Conservation (phyloP, 768 basidiomycete species). For the Calocybe indica region DNA sequence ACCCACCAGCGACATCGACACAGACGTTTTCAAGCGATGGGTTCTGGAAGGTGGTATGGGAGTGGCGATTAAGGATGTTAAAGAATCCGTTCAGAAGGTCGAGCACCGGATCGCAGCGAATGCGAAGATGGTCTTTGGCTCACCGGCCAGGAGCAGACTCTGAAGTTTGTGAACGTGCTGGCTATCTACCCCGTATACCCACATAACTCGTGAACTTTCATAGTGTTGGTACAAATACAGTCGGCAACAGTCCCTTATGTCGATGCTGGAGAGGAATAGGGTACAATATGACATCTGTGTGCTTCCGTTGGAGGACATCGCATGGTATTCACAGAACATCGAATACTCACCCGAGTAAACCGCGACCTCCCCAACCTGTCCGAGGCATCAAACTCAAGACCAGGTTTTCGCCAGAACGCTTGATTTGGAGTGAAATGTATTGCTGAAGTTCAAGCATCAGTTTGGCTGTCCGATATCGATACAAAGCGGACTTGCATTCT, state of each 20-base stretch:
- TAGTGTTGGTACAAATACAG: too few relatives aligned
- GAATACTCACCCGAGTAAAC: constrained; percentile 66
- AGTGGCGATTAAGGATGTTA: constrained; percentile 30
- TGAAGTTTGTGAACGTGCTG: constrained; percentile 6
- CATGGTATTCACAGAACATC: background rate
- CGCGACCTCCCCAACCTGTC: constrained; percentile 83
- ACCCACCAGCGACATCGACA: constrained; percentile 32
- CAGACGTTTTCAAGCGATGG: constrained; percentile 50
- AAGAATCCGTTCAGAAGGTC: constrained; percentile 17
- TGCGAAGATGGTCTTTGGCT: constrained; percentile 30
- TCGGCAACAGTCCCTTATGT: too few relatives aligned
- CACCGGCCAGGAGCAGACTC: constrained; percentile 13
- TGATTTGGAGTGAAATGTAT: constrained; percentile 50
- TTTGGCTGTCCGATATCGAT: background rate
- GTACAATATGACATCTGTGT: constrained; percentile 57
- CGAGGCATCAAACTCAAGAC: constrained; percentile 59
- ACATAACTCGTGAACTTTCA: too few relatives aligned
- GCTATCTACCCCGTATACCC: too few relatives aligned
- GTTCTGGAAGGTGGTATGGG: constrained; percentile 36
- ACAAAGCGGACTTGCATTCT: constrained; percentile 56
- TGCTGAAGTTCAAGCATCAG: constrained; percentile 32
- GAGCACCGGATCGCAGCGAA: constrained; percentile 20
- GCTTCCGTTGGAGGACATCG: constrained; percentile 2
- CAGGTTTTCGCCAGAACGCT: constrained; percentile 40
- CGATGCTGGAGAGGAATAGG: constrained; percentile 27